Base-by-base conservation (phyloP, 164 flowering plant species). In the Brasenia schreberi region DNA sequence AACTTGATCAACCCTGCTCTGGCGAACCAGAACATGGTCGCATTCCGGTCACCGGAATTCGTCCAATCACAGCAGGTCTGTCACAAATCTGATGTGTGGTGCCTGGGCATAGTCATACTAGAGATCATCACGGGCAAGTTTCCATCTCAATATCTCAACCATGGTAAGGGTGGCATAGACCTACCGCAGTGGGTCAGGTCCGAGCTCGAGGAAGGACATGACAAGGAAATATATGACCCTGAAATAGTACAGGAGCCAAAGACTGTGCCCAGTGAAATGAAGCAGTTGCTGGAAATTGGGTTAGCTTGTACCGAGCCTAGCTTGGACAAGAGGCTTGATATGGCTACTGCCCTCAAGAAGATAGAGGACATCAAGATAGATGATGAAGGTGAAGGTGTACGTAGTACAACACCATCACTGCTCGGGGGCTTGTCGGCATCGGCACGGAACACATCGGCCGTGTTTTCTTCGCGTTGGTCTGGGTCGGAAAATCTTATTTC, bases 81-180 rank as follows among this genome's bases (percentile, higher is more conserved):
- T 6, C 85, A 82, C 0, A 88, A 89, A 59, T 69, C 85, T 11
- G 97, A 90, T 27, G 92, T 93, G 0, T 93, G 82, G 59, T 90
- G 98, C 64, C 82, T 90, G 0, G 97, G 98, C 3, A 79, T 93
- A 14, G 58, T 93, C 64, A 76, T 89, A 18, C 87, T 90, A 0
- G 98, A 93, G 73, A 73, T 90, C 70, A 72, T 93, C 7, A 87
- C 96, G 0, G 92, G 97, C 1, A 93, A 93, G 64, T 90, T 83
- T 67, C 98, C 97, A 2, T 81, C 89, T 18, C 97, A 90, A 64
- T 93, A 93, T 72, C 83, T 81, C 42, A 80, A 64, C 75, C 80
- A 84, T 33, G 86, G 86, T 18, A 87, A 86, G 12, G 96, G 96
- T 2, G 98, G 98, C 11, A 93, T 81, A 0, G 92, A 93, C 63